Conservation (phyloP, 2,329 filamentous ascomycete species). For the Huntiella savannae region DNA sequence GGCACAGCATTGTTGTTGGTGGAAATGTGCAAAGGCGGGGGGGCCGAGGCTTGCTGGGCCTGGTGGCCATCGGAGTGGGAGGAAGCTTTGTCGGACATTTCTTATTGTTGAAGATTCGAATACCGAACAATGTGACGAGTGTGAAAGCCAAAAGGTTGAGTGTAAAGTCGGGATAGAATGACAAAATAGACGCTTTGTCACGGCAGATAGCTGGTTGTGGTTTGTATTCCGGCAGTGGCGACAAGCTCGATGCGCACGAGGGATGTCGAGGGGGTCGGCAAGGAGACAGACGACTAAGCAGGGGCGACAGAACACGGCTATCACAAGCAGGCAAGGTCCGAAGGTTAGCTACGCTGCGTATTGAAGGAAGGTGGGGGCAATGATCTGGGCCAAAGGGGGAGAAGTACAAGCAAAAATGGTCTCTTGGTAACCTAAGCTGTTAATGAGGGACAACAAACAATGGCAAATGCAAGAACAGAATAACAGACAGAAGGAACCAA, state of each 20-base stretch:
- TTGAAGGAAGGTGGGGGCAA: too few species aligned
- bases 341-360: too few species aligned
- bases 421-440: too few species aligned
- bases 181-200: background rate
- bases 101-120: conserved; percentile 14
- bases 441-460: conserved; percentile 5
- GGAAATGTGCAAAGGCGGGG: conserved; percentile 80
- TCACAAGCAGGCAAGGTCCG: conserved; percentile 1
- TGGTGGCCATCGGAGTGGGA: conserved; percentile 40
- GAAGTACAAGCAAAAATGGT: background rate
- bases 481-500: conserved; percentile 13
- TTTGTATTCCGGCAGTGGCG: conserved; percentile 1
- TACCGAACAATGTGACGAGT: conserved; percentile 2
- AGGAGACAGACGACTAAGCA: background rate
- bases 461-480: conserved; percentile 6
- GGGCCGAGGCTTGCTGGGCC: conserved; percentile 70
- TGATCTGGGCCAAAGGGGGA: conserved; percentile 7
- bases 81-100: conserved; percentile 49
- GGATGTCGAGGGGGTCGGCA: background rate
- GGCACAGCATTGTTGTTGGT: conserved; percentile 94
- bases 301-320: background rate
- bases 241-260: conserved; percentile 1
- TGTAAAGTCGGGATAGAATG: conserved; percentile 6
- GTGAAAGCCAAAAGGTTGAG: conserved; percentile 5
- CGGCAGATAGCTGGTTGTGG: background rate